A percentile compares a stretch with the other conserved stretches of the same genome.
These are phyloP conservation scores for Diospyros kaki DNA, from an alignment of 148 eudicot species.

Conservation along the genomic window DNA sequence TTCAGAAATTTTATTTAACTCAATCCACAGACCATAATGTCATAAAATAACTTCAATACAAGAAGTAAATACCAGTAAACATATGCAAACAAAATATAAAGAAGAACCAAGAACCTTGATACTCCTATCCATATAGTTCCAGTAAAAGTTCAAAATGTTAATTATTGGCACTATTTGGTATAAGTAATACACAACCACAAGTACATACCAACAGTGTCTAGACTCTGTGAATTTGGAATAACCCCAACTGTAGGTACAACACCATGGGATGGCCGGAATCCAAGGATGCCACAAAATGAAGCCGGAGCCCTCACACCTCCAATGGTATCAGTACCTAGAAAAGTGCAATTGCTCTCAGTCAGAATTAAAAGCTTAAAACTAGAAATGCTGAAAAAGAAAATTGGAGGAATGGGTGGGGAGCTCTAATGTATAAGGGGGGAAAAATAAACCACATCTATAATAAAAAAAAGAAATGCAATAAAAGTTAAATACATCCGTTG, in stretches of 20 bases:
- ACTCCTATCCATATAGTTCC: not conserved
- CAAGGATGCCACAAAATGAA: conserved; percentile 80
- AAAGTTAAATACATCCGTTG: not conserved
- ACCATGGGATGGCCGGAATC: conserved; percentile 86
- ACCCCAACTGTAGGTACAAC: conserved; percentile 66
- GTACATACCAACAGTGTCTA: conserved; percentile 71
- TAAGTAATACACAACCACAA: not conserved
- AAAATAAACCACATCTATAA: not conserved
- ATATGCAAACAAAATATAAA: not conserved
- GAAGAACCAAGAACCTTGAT: conserved; percentile 4
- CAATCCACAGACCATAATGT: not conserved
- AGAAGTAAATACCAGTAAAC: not conserved
- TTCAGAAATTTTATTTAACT: not conserved
- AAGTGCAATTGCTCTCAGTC: conserved; percentile 2
- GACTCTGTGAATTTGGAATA: conserved; percentile 73
- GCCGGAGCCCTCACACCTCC: conserved; percentile 86
- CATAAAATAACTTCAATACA: not conserved
- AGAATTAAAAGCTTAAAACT: not conserved
- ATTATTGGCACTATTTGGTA: not conserved
- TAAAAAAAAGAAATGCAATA: not conserved
- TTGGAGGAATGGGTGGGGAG: not conserved
- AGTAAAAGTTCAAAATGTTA: not conserved
- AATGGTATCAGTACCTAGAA: conserved; percentile 74
- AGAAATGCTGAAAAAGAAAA: too few species aligned
- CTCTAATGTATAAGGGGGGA: not conserved